phyloP scores from a whole-genome alignment of 2,329 filamentous ascomycete species.

The Fonsecaea nubica region DNA sequence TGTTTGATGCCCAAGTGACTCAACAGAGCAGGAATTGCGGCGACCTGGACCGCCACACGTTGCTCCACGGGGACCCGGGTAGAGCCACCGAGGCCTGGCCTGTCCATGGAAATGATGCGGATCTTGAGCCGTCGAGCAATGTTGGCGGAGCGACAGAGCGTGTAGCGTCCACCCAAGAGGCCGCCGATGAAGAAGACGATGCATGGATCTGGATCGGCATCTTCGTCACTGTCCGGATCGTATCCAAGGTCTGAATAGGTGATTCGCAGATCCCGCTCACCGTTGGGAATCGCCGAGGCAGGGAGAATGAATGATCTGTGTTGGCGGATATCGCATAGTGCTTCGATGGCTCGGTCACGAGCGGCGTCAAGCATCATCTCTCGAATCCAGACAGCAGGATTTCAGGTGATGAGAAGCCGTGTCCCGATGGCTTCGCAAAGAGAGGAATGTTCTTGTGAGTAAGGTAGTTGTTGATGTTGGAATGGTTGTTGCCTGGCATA shows the following conservation, averaged over 20 bases:
- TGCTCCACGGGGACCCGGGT: constrained; percentile 13
- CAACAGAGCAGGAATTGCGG: constrained; percentile 16
- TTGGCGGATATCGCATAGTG: constrained; percentile 13
- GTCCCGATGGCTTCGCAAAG: neutral
- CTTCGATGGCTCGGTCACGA: constrained; percentile 1
- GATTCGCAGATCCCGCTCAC: constrained; percentile 5
- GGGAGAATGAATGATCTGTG: constrained; percentile 18
- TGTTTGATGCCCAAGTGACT: constrained; percentile 19
- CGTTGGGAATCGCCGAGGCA: constrained; percentile 12
- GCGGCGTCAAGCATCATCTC: neutral
- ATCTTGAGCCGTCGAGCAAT: constrained; percentile 11
- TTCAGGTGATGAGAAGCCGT: neutral
- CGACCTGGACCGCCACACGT: constrained; percentile 13
- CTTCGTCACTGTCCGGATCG: neutral
- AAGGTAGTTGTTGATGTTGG: no score
- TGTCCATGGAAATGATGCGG: constrained; percentile 19
- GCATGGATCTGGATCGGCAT: neutral
- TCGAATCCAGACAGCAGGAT: neutral
- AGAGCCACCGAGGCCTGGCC: constrained; percentile 14
- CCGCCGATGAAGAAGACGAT: constrained; percentile 20
- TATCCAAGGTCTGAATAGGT: constrained; percentile 21
- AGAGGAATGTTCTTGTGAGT: neutral
- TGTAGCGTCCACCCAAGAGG: constrained; percentile 20
- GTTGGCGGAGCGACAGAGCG: constrained; percentile 8
- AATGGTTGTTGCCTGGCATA: no score